These are phyloP conservation scores for Yamagishiella unicocca DNA, from an alignment of 139 green algal species.

Conservation along the genomic window DNA sequence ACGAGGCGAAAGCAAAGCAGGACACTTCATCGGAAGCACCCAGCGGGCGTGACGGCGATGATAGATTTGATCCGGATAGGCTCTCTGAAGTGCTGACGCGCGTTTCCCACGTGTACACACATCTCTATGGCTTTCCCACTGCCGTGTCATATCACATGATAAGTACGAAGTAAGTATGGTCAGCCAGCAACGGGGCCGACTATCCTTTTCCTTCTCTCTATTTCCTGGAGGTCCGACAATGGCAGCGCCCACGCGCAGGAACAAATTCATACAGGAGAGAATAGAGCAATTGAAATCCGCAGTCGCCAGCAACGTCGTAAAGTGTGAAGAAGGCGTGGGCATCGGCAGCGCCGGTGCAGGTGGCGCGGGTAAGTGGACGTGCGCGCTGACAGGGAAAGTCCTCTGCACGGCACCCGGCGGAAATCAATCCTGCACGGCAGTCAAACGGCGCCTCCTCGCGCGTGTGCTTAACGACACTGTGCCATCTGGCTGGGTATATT, in stretches of 20 bases:
- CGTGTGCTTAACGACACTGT: no score
- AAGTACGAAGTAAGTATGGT: slow-evolving; percentile 6
- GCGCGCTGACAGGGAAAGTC: no score
- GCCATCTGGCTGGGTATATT: no score
- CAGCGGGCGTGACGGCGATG: not conserved
- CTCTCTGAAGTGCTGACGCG: slow-evolving; percentile 7
- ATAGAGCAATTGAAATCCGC: not conserved
- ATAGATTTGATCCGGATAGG: not conserved
- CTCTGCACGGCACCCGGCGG: no score
- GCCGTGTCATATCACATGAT: slow-evolving; percentile 9
- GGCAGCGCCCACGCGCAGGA: not conserved
- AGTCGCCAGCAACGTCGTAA: not conserved
- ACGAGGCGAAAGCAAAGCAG: not conserved
- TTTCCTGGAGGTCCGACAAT: not conserved
- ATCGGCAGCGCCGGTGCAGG: no score
- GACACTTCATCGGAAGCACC: not conserved
- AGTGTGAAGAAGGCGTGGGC: no score
- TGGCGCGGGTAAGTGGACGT: no score
- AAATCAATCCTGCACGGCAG: no score
- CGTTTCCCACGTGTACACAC: not conserved
- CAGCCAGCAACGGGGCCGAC: not conserved
- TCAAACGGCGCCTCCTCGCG: no score
- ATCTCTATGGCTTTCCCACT: not conserved
- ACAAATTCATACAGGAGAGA: slow-evolving; percentile 8
- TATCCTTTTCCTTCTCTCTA: no score